These are phyloP conservation scores for Pancytospora epiphaga DNA, from an alignment of 371 early-diverging fungal genomes.

Conservation along the genomic window DNA sequence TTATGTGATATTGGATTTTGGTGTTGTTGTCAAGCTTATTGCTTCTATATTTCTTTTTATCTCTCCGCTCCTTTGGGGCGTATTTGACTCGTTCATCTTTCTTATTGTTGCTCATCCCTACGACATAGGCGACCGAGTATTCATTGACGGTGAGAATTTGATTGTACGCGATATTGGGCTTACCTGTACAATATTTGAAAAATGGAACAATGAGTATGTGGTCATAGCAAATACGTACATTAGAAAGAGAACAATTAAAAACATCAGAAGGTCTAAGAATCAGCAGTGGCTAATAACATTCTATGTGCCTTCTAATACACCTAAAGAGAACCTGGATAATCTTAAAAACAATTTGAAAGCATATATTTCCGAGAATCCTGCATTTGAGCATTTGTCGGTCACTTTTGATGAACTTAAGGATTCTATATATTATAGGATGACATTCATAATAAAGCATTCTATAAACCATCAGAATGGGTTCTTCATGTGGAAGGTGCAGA, in stretches of 20 bases:
- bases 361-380: slow-evolving; percentile 35
- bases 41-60: slow-evolving; percentile 46
- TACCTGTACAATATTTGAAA: slow-evolving; percentile 52
- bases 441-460: slow-evolving; percentile 51
- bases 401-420: slow-evolving; percentile 26
- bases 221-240: slow-evolving; percentile 52
- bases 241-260: slow-evolving; percentile 45
- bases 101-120: slow-evolving; percentile 59
- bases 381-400: slow-evolving; percentile 31
- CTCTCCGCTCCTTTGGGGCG: slow-evolving; percentile 28
- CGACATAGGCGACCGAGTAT: slow-evolving; percentile 60
- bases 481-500: slow-evolving; percentile 57
- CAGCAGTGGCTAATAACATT: slow-evolving; percentile 51
- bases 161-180: slow-evolving; percentile 58
- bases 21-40: slow-evolving; percentile 29
- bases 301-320: slow-evolving; percentile 27
- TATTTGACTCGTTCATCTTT: slow-evolving; percentile 58
- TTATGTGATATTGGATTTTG: slow-evolving; percentile 24
- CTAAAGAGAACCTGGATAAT: slow-evolving; percentile 9
- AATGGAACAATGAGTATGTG: slow-evolving; percentile 57
- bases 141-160: slow-evolving; percentile 56
- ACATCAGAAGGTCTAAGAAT: slow-evolving; percentile 53
- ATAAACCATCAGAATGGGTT: slow-evolving; percentile 61
- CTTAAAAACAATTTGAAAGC: slow-evolving; percentile 30
- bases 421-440: slow-evolving; percentile 29